Evolutionary conservation across 495 filamentous ascomycete genomes (phyloP).

Genomic region (Penicillium mononematosum): DNA sequence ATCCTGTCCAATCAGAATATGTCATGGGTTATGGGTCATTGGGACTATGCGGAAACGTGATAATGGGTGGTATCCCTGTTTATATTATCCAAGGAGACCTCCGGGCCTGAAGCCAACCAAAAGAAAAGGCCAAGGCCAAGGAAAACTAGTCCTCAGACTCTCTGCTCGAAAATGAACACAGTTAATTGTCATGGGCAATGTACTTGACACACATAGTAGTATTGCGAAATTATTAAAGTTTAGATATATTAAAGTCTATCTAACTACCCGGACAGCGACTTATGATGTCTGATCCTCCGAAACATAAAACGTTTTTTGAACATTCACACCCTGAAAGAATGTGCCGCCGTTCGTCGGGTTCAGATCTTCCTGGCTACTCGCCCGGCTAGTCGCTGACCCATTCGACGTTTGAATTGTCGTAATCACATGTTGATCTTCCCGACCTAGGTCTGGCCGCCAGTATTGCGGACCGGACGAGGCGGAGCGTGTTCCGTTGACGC

Average conservation of each 20-base stretch:
- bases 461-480: slow-evolving; percentile 26
- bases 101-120: too few species aligned
- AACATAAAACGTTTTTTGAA: slow-evolving; percentile 43
- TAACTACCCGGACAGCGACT: neutral
- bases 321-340: slow-evolving; percentile 35
- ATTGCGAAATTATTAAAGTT: neutral
- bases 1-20: too few species aligned
- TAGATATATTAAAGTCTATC: neutral
- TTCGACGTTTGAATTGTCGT: slow-evolving; percentile 37
- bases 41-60: too few species aligned
- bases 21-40: too few species aligned
- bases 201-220: neutral
- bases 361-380: slow-evolving; percentile 42
- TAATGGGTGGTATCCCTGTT: too few species aligned
- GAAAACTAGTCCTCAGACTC: too few species aligned
- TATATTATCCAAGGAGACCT: too few species aligned
- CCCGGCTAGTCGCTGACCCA: slow-evolving; percentile 24
- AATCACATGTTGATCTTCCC: slow-evolving; percentile 28
- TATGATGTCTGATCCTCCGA: slow-evolving; percentile 25
- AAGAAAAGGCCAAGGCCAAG: too few species aligned
- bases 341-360: slow-evolving; percentile 30
- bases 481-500: slow-evolving; percentile 28
- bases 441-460: slow-evolving; percentile 37
- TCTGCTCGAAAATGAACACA: too few species aligned
- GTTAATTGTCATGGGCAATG: neutral